A percentile compares a stretch with the other conserved stretches of the same genome.
phyloP scores from a whole-genome alignment of 2,329 filamentous ascomycete species.

The Anthostomella pinea region DNA sequence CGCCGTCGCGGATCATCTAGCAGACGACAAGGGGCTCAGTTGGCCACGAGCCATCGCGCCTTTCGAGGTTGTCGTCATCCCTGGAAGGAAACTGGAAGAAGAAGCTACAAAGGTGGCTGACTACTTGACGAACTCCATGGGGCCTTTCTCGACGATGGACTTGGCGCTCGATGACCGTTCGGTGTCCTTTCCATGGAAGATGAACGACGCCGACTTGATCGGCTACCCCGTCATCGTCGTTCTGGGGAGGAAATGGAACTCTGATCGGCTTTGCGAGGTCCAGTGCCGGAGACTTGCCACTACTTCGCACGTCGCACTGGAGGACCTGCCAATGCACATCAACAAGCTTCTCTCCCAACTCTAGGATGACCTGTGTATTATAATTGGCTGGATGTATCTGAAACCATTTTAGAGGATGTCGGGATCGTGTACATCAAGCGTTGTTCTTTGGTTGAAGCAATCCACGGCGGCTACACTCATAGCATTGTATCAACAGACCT shows the following conservation, averaged over 20 bases:
- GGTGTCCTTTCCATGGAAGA: conserved; percentile 74
- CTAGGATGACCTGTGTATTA: too few relatives aligned
- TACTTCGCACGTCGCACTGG: conserved; percentile 56
- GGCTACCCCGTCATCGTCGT: conserved; percentile 85
- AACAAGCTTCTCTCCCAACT: conserved; percentile 47
- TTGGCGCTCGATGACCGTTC: conserved; percentile 71
- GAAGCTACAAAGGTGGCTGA: conserved; percentile 64
- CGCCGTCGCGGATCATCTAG: conserved; percentile 74
- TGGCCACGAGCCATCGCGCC: conserved; percentile 89
- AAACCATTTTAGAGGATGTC: too few relatives aligned
- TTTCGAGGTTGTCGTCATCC: conserved; percentile 70
- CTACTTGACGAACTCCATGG: conserved; percentile 36
- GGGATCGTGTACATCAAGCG: too few relatives aligned
- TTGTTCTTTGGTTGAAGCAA: too few relatives aligned
- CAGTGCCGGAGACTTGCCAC: conserved; percentile 70
- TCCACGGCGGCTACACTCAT: too few relatives aligned
- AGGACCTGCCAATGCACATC: conserved; percentile 47
- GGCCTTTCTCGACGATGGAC: conserved; percentile 46
- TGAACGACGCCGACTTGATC: conserved; percentile 83
- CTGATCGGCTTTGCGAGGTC: conserved; percentile 63
- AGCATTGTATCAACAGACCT: too few relatives aligned
- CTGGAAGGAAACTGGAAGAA: conserved; percentile 42
- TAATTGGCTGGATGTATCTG: too few relatives aligned
- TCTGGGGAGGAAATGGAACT: conserved; percentile 68
- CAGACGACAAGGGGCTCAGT: conserved; percentile 71